Evolutionary conservation across 2,329 filamentous ascomycete genomes (phyloP), one percentile per base, ranked within the genome.

Genomic region (Ophiostoma sp.): DNA sequence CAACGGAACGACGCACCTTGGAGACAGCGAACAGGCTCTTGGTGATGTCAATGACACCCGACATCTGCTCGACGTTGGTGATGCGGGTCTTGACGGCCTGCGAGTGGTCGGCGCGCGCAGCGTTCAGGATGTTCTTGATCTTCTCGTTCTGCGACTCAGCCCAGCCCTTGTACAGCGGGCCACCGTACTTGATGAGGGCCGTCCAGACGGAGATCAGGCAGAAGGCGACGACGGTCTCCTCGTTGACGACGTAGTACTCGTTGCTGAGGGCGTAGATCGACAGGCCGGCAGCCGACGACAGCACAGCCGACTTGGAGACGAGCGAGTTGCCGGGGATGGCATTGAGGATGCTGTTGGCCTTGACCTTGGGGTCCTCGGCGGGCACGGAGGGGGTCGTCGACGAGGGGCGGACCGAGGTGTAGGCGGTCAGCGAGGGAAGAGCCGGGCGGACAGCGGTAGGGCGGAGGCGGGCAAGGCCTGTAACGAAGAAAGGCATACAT

Each of bases 211-310:
- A 92, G 78, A 98, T 84, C 76, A 99, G 85, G 80, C 91, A 95
- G 83, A 99, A 87, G 74, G 92, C 91, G 77, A 96, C 91, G 78
- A 99, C 91, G 72, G 93, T 91, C 85, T 99, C 95, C 86, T 99
- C 95, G 84, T 99, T 99, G 82, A 99, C 86, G 79, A 99, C 93
- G 83, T 97, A 98, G 85, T 98, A 93, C 87, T 99, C 95, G 84
- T 96, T 99, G 89, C 91, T 96, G 83, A 99, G 93, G 77, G 93
- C 95, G 79, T 95, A 96, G 80, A 96, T 87, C 77, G 91, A 93
- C 75, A 96, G 82, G 82, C 91, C 94, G 77, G 95, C 92, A 73
- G 90, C 89, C 76, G 92, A 93, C 78, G 94, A 98, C 77, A 99
- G 90, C 79, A 97, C 94, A 77, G 95, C 95, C 75, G 92, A 93